Base-by-base conservation (phyloP, 192 early-diverging fungal genomes). In the Chytriomyces confervae region DNA sequence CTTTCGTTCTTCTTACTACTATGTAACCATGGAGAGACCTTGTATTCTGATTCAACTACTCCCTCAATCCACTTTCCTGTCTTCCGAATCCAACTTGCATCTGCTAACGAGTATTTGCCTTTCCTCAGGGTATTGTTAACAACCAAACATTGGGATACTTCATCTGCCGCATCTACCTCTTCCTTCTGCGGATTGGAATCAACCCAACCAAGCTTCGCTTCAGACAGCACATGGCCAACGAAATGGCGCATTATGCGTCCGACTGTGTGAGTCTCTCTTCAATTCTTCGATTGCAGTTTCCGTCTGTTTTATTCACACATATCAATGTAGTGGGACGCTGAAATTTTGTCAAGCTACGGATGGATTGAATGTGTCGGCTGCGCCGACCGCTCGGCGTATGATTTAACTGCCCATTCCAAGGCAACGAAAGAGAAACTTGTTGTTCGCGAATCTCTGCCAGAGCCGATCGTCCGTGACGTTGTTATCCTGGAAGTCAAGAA, bases 341-440 rank as follows among this genome's bases (percentile, higher is more conserved):
- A 99, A 84, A 98, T 98, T 81, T 83, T 92, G 76, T 94, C 86
- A 76, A 93, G 91, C 71, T 94, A 95, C 83, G 98, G 98, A 65
- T 99, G 98, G 98, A 95, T 98, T 84, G 98, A 99, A 85, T 97
- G 96, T 78, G 98, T 99, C 69, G 98, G 98, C 69, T 99, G 98
- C 83, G 98, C 98, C 61, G 98, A 99, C 79, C 94, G 98, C 57
- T 97, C 96, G 7, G 98, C 98, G 36, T 99, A 94, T 82, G 98
- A 99, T 80, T 86, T 99, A 75, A 93, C 94, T 61, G 93, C 93
- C 27, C 98, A 99, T 86, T 86, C 94, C 36, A 90, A 89, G 77
- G 86, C 86, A 67, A 98, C 98, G 80, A 93, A 93, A 62, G 92
- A 97, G 82, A 96, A 96, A 86, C 87, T 99, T 65, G 91, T 94